Evolutionary conservation across 2,329 filamentous ascomycete species (phyloP).

Genomic region (Hirsutella rhossiliensis): DNA sequence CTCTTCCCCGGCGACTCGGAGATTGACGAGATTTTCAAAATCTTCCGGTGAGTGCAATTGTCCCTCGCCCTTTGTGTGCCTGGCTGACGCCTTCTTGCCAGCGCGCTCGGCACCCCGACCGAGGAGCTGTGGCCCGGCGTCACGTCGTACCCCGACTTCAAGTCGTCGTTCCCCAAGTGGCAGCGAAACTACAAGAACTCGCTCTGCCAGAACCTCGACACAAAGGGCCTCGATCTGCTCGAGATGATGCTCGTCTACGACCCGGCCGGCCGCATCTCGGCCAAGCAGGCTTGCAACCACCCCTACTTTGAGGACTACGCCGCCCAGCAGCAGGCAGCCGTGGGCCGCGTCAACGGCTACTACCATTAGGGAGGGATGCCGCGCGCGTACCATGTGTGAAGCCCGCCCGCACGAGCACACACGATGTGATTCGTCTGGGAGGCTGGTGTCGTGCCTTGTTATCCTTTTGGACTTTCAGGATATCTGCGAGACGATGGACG

Average conservation of each 20-base stretch:
- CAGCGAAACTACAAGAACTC: slow-evolving; percentile 52
- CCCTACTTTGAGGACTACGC: slow-evolving; percentile 56
- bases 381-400: slow-evolving; percentile 1
- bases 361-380: slow-evolving; percentile 19
- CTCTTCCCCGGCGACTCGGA: slow-evolving; percentile 83
- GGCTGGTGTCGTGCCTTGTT: neutral
- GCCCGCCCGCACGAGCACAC: neutral
- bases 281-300: slow-evolving; percentile 76
- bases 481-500: slow-evolving; percentile 2
- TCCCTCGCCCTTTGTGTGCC: neutral
- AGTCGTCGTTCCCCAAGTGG: slow-evolving; percentile 88
- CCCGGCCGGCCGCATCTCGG: slow-evolving; percentile 74
- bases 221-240: slow-evolving; percentile 55
- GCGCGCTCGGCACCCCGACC: slow-evolving; percentile 69
- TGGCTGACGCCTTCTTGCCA: slow-evolving; percentile 15
- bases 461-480: slow-evolving; percentile 9
- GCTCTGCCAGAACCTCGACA: slow-evolving; percentile 63
- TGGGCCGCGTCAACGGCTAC: slow-evolving; percentile 20
- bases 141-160: slow-evolving; percentile 91
- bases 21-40: slow-evolving; percentile 32
- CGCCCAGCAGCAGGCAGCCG: slow-evolving; percentile 15
- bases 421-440: neutral
- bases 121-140: slow-evolving; percentile 82
- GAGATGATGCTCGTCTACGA: slow-evolving; percentile 73
- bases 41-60: slow-evolving; percentile 53